A percentile compares a stretch with the other conserved stretches of the same genome.
phyloP scores from a whole-genome alignment of 163 green algal species.

The Dunaliella salina region DNA sequence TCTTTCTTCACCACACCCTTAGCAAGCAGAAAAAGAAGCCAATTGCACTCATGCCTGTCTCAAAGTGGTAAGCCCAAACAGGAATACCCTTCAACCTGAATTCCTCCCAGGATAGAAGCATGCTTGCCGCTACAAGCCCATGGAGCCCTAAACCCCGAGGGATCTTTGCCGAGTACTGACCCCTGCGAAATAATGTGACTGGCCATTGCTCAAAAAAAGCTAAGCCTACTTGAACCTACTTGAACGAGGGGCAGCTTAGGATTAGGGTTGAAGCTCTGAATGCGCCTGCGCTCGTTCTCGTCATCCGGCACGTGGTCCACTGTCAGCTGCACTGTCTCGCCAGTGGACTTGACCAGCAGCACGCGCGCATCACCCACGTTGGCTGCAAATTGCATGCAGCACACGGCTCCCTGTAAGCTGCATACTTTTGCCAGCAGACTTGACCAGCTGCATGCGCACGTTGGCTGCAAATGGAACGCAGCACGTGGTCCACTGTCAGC shows the following conservation, averaged over 20 bases:
- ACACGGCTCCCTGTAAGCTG: neutral
- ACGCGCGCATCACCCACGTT: constrained; percentile 87
- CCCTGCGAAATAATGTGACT: neutral
- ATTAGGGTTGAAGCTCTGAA: constrained; percentile 93
- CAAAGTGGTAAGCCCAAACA: too few relatives aligned
- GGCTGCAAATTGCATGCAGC: constrained; percentile 56
- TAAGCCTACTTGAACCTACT: constrained; percentile 15
- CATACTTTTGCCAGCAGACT: too few relatives aligned
- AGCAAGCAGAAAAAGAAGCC: too few relatives aligned
- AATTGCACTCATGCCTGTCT: too few relatives aligned
- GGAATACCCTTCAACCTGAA: too few relatives aligned
- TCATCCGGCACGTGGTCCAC: constrained; percentile 22
- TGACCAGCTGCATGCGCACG: too few relatives aligned
- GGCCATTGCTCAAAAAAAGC: neutral
- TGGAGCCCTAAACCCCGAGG: too few relatives aligned
- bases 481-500: constrained; percentile 21
- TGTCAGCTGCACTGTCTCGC: constrained; percentile 20
- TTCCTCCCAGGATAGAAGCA: too few relatives aligned
- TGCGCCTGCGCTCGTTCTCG: constrained; percentile 74
- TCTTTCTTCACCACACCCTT: too few relatives aligned
- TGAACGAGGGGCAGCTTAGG: constrained; percentile 74
- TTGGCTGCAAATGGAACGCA: too few relatives aligned
- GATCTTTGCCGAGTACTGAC: too few relatives aligned
- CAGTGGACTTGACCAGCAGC: constrained; percentile 52
- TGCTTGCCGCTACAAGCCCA: too few relatives aligned